Conservation (phyloP, 768 basidiomycete species). For the Tylopilus sp. region DNA sequence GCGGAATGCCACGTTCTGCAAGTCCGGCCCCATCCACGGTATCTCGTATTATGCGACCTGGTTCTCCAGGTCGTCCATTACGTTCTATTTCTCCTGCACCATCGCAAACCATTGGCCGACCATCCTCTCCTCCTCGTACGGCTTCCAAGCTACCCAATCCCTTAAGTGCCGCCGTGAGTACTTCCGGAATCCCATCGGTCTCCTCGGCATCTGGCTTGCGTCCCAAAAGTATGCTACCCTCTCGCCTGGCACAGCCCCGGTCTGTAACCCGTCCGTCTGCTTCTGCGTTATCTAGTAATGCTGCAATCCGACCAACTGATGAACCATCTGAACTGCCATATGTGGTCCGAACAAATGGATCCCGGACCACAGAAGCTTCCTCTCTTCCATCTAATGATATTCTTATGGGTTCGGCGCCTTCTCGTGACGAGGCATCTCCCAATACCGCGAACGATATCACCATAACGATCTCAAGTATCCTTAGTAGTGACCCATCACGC, state of each 20-base stretch:
- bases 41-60: constrained; percentile 43
- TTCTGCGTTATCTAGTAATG: constrained; percentile 21
- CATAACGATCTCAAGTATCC: constrained; percentile 81
- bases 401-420: constrained; percentile 31
- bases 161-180: constrained; percentile 7
- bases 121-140: constrained; percentile 47
- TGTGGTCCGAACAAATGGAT: constrained; percentile 17
- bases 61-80: constrained; percentile 36
- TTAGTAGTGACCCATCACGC: constrained; percentile 79
- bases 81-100: constrained; percentile 38
- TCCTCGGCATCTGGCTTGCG: constrained; percentile 41
- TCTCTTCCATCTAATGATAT: constrained; percentile 22
- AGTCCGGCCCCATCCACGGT: constrained; percentile 42
- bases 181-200: constrained; percentile 31
- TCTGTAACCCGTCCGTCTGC: constrained; percentile 35
- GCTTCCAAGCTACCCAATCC: constrained; percentile 41
- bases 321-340: constrained; percentile 33
- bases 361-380: constrained; percentile 10
- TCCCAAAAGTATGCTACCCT: constrained; percentile 70
- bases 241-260: constrained; percentile 67
- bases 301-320: constrained; percentile 19
- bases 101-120: constrained; percentile 38
- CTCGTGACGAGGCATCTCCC: constrained; percentile 17
- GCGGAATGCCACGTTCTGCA: constrained; percentile 44
- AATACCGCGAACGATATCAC: constrained; percentile 57